These are phyloP conservation scores for Incumbomyces lentus DNA, from an alignment of 2,329 filamentous ascomycete genomes.

Conservation along the genomic window DNA sequence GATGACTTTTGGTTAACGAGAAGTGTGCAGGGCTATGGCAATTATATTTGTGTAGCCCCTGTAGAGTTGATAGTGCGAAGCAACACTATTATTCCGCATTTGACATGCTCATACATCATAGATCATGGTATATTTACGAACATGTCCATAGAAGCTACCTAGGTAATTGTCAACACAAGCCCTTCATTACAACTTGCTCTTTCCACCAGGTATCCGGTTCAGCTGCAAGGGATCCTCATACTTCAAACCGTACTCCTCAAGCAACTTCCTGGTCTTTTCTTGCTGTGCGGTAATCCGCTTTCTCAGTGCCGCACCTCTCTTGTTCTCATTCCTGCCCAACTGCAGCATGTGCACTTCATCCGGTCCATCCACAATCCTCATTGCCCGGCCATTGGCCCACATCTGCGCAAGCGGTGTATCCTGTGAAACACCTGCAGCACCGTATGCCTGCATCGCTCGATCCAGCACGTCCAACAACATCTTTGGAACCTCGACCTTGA, in stretches of 20 bases:
- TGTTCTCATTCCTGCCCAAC: conserved; percentile 47
- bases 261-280: conserved; percentile 16
- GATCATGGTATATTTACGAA: no score
- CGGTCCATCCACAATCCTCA: conserved; percentile 82
- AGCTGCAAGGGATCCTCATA: conserved; percentile 15
- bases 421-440: conserved; percentile 82
- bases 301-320: conserved; percentile 28
- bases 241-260: conserved; percentile 17
- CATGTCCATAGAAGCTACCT: no score
- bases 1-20: no score
- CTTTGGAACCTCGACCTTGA: conserved; percentile 81
- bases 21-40: no score
- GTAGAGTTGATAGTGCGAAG: no score
- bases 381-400: conserved; percentile 69
- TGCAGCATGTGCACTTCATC: conserved; percentile 80
- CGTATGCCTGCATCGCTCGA: conserved; percentile 85
- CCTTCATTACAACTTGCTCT: conserved; percentile 6
- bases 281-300: conserved; percentile 19
- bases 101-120: no score
- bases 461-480: conserved; percentile 82
- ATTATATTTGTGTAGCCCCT: no score
- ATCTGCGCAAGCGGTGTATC: conserved; percentile 75
- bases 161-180: background rate
- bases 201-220: conserved; percentile 13
- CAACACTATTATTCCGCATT: no score